Base-by-base conservation (phyloP, 208 protist species). In the Acanthamoeba culbertsoni region DNA sequence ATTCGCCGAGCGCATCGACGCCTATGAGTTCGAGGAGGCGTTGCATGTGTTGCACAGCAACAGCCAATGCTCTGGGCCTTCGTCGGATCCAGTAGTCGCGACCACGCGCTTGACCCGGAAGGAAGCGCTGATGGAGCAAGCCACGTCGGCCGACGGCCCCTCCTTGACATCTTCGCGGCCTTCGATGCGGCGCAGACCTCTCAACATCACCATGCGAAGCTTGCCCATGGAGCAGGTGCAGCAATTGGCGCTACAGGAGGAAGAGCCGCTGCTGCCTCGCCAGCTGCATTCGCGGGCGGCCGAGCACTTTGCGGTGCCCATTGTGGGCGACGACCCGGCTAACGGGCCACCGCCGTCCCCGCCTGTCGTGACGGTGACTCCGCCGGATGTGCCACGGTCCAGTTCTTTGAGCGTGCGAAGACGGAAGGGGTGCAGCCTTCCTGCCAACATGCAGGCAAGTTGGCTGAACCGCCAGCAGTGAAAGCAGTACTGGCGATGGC, bases 11-110 rank as follows among this genome's bases (percentile, higher is more conserved):
- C 79, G 42, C 53, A 89, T 89, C 18, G 79, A 89, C 33, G 79
- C 79, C 46, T 89, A 65, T 62, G 79, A 89, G 53, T 89, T 89
- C 53, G 79, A 89, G 53, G 79, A 89, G 8, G n/a, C n/a, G n/a
- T n/a, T n/a, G n/a, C 31, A 40, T 14, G 42, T 86, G 31, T n/a
- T 40, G 3, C 5, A n/a, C n/a, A 59, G 1, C 46, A 12, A 6
- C 2, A 10, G 77, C 1, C 3, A 10, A 16, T 5, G 28, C 45
- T 8, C 46, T 7, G 45, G 8, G 46, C 23, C n/a, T n/a, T n/a
- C n/a, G n/a, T n/a, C n/a, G n/a, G n/a, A n/a, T n/a, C n/a, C n/a
- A n/a, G n/a, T 42, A n/a, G 7, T 40, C 45, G 4, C 2, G 73
- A 10, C 18, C 63, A 40, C 33, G 18, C 31, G 6, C 28, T 45